A percentile compares a stretch with the other conserved stretches of the same genome.
Conservation (phyloP, 805 yeast genomes). For the Nematodospora valgi region DNA sequence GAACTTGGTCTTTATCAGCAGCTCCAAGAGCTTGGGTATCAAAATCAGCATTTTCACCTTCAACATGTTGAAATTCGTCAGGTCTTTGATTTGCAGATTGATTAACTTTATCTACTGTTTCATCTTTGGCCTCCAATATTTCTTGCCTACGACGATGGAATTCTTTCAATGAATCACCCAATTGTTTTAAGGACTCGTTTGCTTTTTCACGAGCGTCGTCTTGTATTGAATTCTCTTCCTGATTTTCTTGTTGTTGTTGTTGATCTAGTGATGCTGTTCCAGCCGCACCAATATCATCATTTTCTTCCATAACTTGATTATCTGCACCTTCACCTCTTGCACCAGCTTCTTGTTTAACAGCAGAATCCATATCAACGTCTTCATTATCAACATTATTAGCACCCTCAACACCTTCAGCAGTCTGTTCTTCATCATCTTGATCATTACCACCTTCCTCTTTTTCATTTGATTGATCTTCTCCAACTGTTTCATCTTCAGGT, state of each 20-base stretch:
- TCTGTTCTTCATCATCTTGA: constrained; percentile 28
- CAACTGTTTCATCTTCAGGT: constrained; percentile 24
- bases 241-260: constrained; percentile 40
- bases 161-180: constrained; percentile 90
- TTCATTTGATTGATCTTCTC: constrained; percentile 30
- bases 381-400: constrained; percentile 43
- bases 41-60: constrained; percentile 70
- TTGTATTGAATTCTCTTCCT: constrained; percentile 39
- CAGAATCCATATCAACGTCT: constrained; percentile 52
- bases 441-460: constrained; percentile 40
- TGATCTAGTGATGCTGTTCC: constrained; percentile 46
- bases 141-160: constrained; percentile 89
- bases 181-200: constrained; percentile 74
- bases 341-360: constrained; percentile 58
- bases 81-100: constrained; percentile 64
- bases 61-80: constrained; percentile 82
- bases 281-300: constrained; percentile 65
- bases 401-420: constrained; percentile 55
- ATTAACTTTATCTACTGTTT: constrained; percentile 49
- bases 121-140: constrained; percentile 62
- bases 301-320: constrained; percentile 51
- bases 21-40: constrained; percentile 94
- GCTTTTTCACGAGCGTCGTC: constrained; percentile 65
- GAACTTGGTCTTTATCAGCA: constrained; percentile 76
- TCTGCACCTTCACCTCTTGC: constrained; percentile 63